Evolutionary conservation across 805 yeast species (phyloP).

Genomic region (Yarrowia yakushimensis): DNA sequence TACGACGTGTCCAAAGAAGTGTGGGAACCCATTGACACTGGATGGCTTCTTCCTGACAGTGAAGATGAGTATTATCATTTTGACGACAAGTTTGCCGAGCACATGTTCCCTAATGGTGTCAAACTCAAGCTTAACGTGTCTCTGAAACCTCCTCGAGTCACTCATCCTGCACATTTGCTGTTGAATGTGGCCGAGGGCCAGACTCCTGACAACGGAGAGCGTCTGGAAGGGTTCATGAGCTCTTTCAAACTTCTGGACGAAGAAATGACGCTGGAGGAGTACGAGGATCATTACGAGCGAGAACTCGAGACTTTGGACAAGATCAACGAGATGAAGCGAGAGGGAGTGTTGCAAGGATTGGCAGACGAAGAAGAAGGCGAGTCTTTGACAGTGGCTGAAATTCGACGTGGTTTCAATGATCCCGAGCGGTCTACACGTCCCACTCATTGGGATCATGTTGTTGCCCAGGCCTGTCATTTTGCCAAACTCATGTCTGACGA

Average conservation of each 20-base stretch:
- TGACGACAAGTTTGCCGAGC: constrained; percentile 23
- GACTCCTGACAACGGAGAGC: constrained; percentile 43
- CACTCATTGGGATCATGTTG: constrained; percentile 67
- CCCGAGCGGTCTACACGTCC: constrained; percentile 44
- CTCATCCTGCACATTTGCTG: constrained; percentile 57
- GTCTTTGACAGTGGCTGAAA: constrained; percentile 13
- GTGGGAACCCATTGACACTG: constrained; percentile 13
- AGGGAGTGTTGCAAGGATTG: constrained; percentile 32
- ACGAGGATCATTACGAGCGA: constrained; percentile 50
- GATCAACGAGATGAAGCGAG: constrained; percentile 48
- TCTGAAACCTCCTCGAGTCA: constrained; percentile 43
- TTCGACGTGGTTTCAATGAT: constrained; percentile 45
- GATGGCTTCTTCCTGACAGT: constrained; percentile 17
- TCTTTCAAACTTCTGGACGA: constrained; percentile 61
- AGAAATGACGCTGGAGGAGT: constrained; percentile 60
- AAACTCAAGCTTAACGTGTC: constrained; percentile 26
- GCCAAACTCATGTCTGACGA: constrained; percentile 67
- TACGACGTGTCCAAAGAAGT: constrained; percentile 9
- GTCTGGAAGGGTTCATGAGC: constrained; percentile 46
- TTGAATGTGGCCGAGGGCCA: constrained; percentile 28
- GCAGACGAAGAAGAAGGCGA: constrained; percentile 15
- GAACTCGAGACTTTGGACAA: constrained; percentile 47
- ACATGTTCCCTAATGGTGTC: constrained; percentile 19
- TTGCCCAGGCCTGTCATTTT: constrained; percentile 70
- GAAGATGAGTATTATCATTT: constrained; percentile 23